Conservation (phyloP, 257 asterid genomes). For the Verbascum thapsus region DNA sequence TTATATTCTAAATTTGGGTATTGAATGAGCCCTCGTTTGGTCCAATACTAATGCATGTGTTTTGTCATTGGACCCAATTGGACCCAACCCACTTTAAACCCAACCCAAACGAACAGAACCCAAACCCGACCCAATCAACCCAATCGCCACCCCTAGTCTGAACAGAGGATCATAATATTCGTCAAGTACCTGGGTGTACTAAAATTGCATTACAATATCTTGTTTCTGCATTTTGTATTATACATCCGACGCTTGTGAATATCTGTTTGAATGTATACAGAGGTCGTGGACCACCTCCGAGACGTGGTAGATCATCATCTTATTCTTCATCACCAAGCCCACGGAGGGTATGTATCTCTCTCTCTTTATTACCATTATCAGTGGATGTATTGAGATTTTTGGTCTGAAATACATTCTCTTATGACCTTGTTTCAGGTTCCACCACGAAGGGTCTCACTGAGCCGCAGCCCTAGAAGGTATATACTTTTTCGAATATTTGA, state of each 20-base stretch:
- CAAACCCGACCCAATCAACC: no score
- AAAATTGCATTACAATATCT: not conserved
- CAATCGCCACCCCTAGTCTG: no score
- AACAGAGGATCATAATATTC: no score
- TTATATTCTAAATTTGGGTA: no score
- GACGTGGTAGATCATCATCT: conserved; percentile 58
- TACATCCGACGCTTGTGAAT: conserved; percentile 11
- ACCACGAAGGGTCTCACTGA: conserved; percentile 47
- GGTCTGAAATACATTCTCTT: conserved; percentile 21
- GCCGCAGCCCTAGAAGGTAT: conserved; percentile 67
- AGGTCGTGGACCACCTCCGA: conserved; percentile 62
- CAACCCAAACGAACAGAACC: no score
- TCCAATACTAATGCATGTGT: no score
- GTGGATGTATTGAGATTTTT: conserved; percentile 4
- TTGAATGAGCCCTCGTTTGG: no score
- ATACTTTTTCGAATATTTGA: conserved; percentile 9
- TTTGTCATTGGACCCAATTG: no score
- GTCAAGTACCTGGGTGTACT: no score
- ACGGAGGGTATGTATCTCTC: conserved; percentile 51
- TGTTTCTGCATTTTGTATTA: not conserved
- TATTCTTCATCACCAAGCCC: conserved; percentile 65
- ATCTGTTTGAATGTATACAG: conserved; percentile 35
- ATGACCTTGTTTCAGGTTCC: conserved; percentile 34
- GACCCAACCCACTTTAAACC: no score
- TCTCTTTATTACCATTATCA: conserved; percentile 2